Evolutionary conservation across 1,139 yeast genomes (phyloP), one percentile per base, ranked within the genome.

Genomic region (Blastobotrys proliferans): DNA sequence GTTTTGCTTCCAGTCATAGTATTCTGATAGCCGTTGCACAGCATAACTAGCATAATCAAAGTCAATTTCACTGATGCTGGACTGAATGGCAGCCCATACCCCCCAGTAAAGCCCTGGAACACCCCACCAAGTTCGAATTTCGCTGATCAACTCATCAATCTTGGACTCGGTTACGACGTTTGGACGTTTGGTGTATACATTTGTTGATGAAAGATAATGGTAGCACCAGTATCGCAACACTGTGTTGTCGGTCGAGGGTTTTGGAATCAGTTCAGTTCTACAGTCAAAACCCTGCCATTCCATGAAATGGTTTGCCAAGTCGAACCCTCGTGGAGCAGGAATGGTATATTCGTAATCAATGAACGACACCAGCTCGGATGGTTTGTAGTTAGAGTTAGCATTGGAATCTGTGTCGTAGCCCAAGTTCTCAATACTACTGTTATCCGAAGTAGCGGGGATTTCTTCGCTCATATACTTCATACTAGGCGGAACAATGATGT

Each of bases 211-310:
- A n/a, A 67, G 54, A 44, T 67, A 67, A 33, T 57, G 56, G 18
- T 57, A 58, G 3, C 61, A 58, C 72, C 92, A 83, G 31, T 62
- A 62, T 1, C 76, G 66, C 56, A 83, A 61, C 1, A 70, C 64
- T 0, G 67, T 67, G 51, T 81, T 78, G 3, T 58, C 46, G 4
- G 50, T 51, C 0, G 64, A 44, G 1, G 85, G 83, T 8, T 61
- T 60, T 0, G 87, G 90, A 30, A 83, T 80, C 6, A 76, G 74
- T 10, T 70, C 63, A 19, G 76, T 70, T 50, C 79, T 77, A 61
- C 94, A 84, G 49, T 80, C 79, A 54, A 82, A 83, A 1, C 94
- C 94, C 58, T 84, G 94, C 92, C 92, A 84, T 63, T 84, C 94
- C 59, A 83, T 81, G 53, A 84, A 78, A 62, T 84, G 94, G 58